Evolutionary conservation across 176 grass and related monocot genomes (phyloP).

Genomic region (Avena insularis): DNA sequence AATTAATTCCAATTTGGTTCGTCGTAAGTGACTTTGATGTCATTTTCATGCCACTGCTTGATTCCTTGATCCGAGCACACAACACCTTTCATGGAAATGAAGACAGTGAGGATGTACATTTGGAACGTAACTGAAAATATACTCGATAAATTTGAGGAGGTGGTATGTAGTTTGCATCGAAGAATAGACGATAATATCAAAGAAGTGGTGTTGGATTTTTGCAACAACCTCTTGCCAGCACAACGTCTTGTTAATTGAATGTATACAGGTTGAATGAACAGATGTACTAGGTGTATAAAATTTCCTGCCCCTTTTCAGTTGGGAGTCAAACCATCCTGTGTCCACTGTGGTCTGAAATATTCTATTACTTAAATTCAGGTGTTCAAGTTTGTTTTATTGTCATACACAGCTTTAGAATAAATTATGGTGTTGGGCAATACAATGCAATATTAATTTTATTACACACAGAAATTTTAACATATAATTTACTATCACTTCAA

Average conservation of each 20-base stretch:
- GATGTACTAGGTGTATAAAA: background rate
- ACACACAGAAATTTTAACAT: background rate
- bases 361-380: conserved; percentile 3
- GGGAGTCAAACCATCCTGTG: background rate
- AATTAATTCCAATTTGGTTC: conserved; percentile 13
- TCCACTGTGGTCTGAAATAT: background rate
- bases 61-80: background rate
- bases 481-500: background rate
- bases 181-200: conserved; percentile 18
- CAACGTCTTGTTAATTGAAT: background rate
- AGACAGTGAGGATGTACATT: background rate
- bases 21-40: conserved; percentile 13
- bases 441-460: background rate
- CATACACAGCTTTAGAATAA: background rate
- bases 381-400: background rate
- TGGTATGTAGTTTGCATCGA: background rate
- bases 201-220: background rate
- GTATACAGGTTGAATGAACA: background rate
- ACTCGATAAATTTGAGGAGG: background rate
- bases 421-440: background rate
- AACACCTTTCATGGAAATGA: conserved; percentile 29
- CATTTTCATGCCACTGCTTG: conserved; percentile 31
- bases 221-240: background rate
- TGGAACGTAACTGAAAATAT: conserved; percentile 15
- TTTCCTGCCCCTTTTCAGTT: background rate